Conservation (phyloP, 768 basidiomycete species). For the Leccinellum albellum region DNA sequence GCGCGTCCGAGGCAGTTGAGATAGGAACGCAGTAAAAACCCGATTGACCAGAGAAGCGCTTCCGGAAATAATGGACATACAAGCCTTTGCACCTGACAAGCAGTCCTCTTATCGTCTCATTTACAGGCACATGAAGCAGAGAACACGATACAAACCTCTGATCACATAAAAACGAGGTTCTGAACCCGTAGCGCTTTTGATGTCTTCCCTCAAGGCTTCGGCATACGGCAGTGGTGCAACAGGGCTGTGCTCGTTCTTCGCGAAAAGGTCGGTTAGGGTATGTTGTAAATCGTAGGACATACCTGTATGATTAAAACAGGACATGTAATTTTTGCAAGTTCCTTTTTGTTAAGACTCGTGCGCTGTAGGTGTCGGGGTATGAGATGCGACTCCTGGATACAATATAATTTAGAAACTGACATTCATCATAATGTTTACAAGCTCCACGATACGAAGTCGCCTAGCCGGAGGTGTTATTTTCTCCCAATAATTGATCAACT, state of each 20-base stretch:
- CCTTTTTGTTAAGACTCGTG: constrained; percentile 44
- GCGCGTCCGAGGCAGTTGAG: constrained; percentile 45
- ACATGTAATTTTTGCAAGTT: constrained; percentile 50
- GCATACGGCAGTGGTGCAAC: constrained; percentile 54
- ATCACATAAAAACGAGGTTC: constrained; percentile 55
- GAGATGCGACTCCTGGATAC: background rate
- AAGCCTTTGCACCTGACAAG: constrained; percentile 48
- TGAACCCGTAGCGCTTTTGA: constrained; percentile 43
- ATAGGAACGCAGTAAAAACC: constrained; percentile 59
- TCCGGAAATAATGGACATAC: constrained; percentile 51
- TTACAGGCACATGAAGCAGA: background rate
- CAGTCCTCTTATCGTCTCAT: background rate
- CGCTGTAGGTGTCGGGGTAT: constrained; percentile 39
- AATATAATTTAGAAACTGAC: constrained; percentile 35
- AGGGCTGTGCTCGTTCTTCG: constrained; percentile 58
- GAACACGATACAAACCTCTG: constrained; percentile 43
- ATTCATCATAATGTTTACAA: constrained; percentile 55
- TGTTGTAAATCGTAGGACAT: constrained; percentile 8
- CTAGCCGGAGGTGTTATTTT: constrained; percentile 49
- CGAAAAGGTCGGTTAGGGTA: constrained; percentile 1
- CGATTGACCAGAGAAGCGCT: constrained; percentile 62
- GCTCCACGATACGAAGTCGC: constrained; percentile 50
- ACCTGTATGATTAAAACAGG: constrained; percentile 73
- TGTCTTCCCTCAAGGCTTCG: constrained; percentile 46
- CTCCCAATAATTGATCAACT: constrained; percentile 71